phyloP scores from a whole-genome alignment of 2,329 filamentous ascomycete genomes.

The Stachybotrys echinatus region DNA sequence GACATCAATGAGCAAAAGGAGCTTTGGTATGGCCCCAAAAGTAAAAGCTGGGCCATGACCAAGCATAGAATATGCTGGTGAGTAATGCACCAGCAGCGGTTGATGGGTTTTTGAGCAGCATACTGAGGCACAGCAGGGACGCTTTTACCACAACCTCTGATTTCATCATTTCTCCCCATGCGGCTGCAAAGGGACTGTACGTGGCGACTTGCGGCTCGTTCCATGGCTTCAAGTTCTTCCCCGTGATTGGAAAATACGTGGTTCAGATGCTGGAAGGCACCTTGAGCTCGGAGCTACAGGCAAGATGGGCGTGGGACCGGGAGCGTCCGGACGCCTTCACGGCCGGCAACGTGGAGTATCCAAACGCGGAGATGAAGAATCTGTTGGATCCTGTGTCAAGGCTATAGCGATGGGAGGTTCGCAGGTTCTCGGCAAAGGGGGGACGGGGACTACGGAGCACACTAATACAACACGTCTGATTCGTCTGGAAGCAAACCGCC shows the following conservation, averaged over 20 bases:
- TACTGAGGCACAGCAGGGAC: constrained; percentile 42
- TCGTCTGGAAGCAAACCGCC: too few species aligned
- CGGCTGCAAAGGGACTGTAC: constrained; percentile 47
- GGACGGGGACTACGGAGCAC: too few species aligned
- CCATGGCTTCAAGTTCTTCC: constrained; percentile 65
- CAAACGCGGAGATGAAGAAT: constrained; percentile 52
- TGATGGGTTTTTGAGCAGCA: not conserved
- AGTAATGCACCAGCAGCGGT: constrained; percentile 15
- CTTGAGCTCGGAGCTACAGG: constrained; percentile 34
- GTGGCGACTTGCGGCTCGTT: constrained; percentile 62
- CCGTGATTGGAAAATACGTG: constrained; percentile 57
- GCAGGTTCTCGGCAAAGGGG: not conserved
- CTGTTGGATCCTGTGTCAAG: constrained; percentile 28
- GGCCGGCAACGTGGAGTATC: constrained; percentile 48
- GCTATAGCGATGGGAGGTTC: constrained; percentile 19
- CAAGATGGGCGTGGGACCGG: constrained; percentile 55
- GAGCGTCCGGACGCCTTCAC: constrained; percentile 44
- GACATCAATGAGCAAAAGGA: constrained; percentile 53
- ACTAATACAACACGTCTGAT: not conserved
- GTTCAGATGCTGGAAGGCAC: constrained; percentile 46
- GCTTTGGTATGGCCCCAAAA: constrained; percentile 54
- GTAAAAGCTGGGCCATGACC: constrained; percentile 50
- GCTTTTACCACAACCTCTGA: constrained; percentile 57
- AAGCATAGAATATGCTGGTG: constrained; percentile 65
- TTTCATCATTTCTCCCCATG: constrained; percentile 57